Evolutionary conservation across 305 asterid species (phyloP), one percentile per base, ranked within the genome.

Genomic region (Coffea humblotiana): DNA sequence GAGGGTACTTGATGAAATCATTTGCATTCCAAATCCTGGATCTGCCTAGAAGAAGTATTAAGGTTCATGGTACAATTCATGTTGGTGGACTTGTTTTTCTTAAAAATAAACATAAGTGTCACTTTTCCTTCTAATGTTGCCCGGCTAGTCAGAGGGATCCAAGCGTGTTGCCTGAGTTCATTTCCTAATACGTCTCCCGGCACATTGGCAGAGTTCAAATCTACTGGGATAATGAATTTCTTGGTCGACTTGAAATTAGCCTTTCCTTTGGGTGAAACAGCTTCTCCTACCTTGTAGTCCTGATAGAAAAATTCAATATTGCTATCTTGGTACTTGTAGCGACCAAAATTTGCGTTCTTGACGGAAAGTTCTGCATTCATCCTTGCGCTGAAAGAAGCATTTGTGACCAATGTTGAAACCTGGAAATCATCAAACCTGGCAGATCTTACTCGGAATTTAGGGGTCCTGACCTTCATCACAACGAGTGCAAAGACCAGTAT

Each of bases 311-410:
- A 83, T 10, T 73, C 40, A 6, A 83, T 23, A 0, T 63, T 54
- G 67, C 77, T 77, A 23, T 68, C 61, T 16, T 52, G 35, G 83
- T 72, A 83, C n/a, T 77, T 76, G 51, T 75, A 86, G 48, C 35
- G 77, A 3, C 89, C 84, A 21, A 83, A 86, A 13, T 86, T 86
- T 0, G 79, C 0, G 60, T 83, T 86, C 78, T 76, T 76, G n/a
- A 83, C 64, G 11, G 80, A 60, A 7, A 86, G 47, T 43, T 72
- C 72, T 25, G 80, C 83, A 25, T 15, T 78, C 80, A 86, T 75
- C 56, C 12, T 78, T 0, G 81, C 71, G n/a, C 63, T 40, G 76
- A 84, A 81, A 11, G 85, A 78, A 32, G 85, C 29, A 18, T 75
- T 70, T 56, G 65, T 13, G 32, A 10, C 32, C 6, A 64, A 51